phyloP scores from a whole-genome alignment of 1,284 basidiomycete species.

The Athelia psychrophila region DNA sequence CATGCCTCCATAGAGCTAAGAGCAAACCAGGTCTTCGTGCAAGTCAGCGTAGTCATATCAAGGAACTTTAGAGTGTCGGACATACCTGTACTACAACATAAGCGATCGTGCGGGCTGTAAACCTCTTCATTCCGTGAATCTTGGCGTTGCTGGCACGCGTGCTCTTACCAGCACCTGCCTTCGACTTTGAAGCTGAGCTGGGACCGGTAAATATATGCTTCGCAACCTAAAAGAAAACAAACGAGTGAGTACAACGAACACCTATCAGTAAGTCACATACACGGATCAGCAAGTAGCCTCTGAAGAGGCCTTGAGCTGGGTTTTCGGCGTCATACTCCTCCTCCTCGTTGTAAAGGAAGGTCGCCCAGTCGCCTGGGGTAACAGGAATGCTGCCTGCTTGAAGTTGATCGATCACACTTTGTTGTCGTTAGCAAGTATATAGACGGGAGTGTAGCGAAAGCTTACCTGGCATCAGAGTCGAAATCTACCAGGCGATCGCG shows the following conservation, averaged over 20 bases:
- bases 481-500: background rate
- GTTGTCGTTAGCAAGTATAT: background rate
- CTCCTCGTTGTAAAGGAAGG: background rate
- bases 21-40: background rate
- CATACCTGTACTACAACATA: background rate
- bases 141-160: background rate
- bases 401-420: background rate
- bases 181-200: background rate
- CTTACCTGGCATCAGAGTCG: background rate
- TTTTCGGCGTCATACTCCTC: background rate
- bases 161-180: background rate
- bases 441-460: background rate
- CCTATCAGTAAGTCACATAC: background rate
- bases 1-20: background rate
- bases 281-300: background rate
- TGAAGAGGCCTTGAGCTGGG: background rate
- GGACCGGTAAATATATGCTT: background rate
- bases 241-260: background rate
- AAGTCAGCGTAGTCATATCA: no score
- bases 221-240: background rate
- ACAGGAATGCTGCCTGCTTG: background rate
- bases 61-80: no score
- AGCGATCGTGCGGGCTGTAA: background rate
- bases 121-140: background rate
- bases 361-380: background rate